phyloP scores from a whole-genome alignment of 441 rosid species.

The Jatropha podagrica region DNA sequence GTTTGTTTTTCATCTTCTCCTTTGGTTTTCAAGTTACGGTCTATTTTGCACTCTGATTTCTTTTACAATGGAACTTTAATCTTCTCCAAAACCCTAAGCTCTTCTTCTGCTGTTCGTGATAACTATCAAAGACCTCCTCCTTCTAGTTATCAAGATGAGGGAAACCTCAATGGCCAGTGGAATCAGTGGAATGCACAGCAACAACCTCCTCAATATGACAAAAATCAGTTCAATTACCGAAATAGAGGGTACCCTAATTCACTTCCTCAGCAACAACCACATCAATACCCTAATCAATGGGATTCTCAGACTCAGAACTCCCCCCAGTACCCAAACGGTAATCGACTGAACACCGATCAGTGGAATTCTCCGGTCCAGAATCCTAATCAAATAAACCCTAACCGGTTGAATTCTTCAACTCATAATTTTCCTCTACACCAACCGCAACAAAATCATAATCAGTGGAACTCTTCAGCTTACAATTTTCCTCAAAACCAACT shows the following conservation, averaged over 20 bases:
- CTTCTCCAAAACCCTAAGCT: slow-evolving; percentile 37
- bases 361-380: neutral
- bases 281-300: neutral
- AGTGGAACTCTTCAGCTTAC: too few relatives aligned
- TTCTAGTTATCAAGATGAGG: slow-evolving; percentile 26
- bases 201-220: slow-evolving; percentile 9
- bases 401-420: neutral
- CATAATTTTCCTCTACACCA: neutral
- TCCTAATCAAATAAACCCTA: slow-evolving; percentile 11
- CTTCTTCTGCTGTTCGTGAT: slow-evolving; percentile 40
- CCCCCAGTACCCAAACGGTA: neutral
- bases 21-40: slow-evolving; percentile 36
- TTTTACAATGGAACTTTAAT: neutral
- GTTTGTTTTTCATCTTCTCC: slow-evolving; percentile 17
- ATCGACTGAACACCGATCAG: slow-evolving; percentile 4
- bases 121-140: slow-evolving; percentile 30
- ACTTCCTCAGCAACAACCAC: slow-evolving; percentile 29
- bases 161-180: slow-evolving; percentile 32
- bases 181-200: slow-evolving; percentile 39
- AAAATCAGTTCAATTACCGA: slow-evolving; percentile 26
- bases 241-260: slow-evolving; percentile 26
- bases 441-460: too few relatives aligned
- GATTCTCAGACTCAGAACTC: neutral
- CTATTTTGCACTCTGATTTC: slow-evolving; percentile 27
- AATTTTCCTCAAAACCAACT: neutral